phyloP scores from a whole-genome alignment of 2,329 filamentous ascomycete genomes.

The Ciborinia camelliae region DNA sequence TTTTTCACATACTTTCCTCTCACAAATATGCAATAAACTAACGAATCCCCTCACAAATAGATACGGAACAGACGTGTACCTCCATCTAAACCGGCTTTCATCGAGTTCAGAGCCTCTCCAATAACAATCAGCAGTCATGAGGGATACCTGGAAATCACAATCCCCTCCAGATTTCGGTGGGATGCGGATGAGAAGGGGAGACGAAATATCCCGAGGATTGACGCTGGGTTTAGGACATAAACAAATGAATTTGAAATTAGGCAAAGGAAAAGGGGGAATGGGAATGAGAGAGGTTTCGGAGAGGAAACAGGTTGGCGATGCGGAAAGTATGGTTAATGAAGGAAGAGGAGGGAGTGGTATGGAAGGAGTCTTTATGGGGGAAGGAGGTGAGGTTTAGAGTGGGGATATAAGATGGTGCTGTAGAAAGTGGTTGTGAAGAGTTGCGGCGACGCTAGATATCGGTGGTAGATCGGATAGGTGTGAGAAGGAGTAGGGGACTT shows the following conservation, averaged over 20 bases:
- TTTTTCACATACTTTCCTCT: slow-evolving; percentile 17
- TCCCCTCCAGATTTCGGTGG: slow-evolving; percentile 1
- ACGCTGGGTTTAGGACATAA: slow-evolving; percentile 51
- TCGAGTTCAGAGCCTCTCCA: slow-evolving; percentile 95
- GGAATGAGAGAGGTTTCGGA: slow-evolving; percentile 69
- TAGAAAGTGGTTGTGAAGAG: not conserved
- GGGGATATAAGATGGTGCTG: not conserved
- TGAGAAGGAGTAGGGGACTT: not conserved
- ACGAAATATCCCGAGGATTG: slow-evolving; percentile 60
- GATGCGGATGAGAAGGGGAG: slow-evolving; percentile 42
- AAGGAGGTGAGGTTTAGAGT: slow-evolving; percentile 36
- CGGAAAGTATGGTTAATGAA: slow-evolving; percentile 68
- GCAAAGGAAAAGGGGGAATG: slow-evolving; percentile 43
- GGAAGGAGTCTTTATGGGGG: slow-evolving; percentile 37
- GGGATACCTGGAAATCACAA: slow-evolving; percentile 46
- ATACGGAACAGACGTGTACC: slow-evolving; percentile 97
- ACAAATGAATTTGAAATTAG: slow-evolving; percentile 62
- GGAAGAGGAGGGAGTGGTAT: slow-evolving; percentile 32
- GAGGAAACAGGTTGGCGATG: slow-evolving; percentile 86
- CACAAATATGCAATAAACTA: slow-evolving; percentile 7
- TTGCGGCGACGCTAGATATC: not conserved
- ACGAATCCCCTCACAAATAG: slow-evolving; percentile 46
- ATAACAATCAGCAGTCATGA: slow-evolving; percentile 82
- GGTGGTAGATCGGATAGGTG: not conserved
- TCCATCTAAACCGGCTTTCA: slow-evolving; percentile 92